Evolutionary conservation across 805 yeast genomes (phyloP), one percentile per base, ranked within the genome.

Genomic region (Barnettozyma botsteinii): DNA sequence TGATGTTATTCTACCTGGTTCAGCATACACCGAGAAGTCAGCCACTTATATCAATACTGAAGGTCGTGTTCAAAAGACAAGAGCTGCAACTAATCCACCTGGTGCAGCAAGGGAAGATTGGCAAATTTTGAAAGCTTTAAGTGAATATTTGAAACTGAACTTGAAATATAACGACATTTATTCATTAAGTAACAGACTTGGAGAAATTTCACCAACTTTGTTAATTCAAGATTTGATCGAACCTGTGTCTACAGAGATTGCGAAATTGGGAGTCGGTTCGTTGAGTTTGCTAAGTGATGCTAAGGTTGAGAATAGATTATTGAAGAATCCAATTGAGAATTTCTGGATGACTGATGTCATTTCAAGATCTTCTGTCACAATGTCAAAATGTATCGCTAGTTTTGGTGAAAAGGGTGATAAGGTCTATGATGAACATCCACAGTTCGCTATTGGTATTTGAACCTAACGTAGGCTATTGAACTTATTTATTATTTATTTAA

Each of bases 101-200:
- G 95, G 93, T 22, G 83, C 75, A 35, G 93, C 95, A 33, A 81
- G 95, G 61, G 95, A 85, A 64, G 95, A 86, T 65, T 85, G 95
- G 95, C 81, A 81, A 67, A 82, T 85, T 47, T 61, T 86, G 52
- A 77, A 89, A 65, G 95, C 95, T 3, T 71, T 84, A 43, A 77
- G 85, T 41, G 95, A 86, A 62, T 84, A 81, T 60, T 64, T 86
- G 49, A 80, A 78, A 37, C 74, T 72, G 28, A 66, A 81, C 2
- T 72, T 85, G 53, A 89, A 89, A 25, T 85, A 86, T 59, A 91
- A 85, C 59, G 87, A 81, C 59, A 59, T 74, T 31, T 72, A 75
- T 51, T 73, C 81, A 44, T 65, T 85, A 38, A 81, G 89, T 62
- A 66, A 70, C 26, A 75, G 95, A 61, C 65, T 85, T 56, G 76